Base-by-base conservation (phyloP, 192 early-diverging fungal species). In the Backusella sp. region DNA sequence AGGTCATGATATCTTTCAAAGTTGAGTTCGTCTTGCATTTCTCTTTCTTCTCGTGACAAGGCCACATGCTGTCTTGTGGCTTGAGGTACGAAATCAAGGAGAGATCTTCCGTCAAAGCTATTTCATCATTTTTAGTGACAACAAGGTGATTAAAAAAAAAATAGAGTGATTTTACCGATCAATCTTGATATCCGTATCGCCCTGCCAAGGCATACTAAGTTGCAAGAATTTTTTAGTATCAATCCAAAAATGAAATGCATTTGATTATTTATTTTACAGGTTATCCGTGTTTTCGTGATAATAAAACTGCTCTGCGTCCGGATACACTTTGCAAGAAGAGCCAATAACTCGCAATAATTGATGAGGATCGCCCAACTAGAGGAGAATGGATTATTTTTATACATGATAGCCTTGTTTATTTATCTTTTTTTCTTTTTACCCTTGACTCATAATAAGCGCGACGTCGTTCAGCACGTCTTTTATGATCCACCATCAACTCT, bases 1-100 rank as follows among this genome's bases (percentile, higher is more conserved):
- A 89, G 42, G 76, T 89, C 88, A 14, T 83, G 68, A 76, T 85
- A 89, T 41, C 88, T 42, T 65, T 89, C 88, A 75, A 89, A 89
- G 41, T 86, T 81, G 17, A 89, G 75, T 65, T 88, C 88, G 12
- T 88, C 82, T 14, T 72, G 75, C 52, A 80, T 66, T 42, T 86
- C 86, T 5, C 82, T 75, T 30, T 86, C 88, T 44, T 86, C 82
- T 17, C 34, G 28, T 4, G 73, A 37, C 49, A 75, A 37, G 30
- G 32, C 66, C 11, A 19, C 52, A 26, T 82, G 23, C 34, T 68
- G 36, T 39, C 68, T 21, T 32, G 30, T 44, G n/a, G 28, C 15
- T 17, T 74, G 49, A 4, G 84, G 85, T 23, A 88, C 21, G 62
- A 75, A 84, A 59, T 89, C 88, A 4, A 89, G 73, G 14, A 89